Base-by-base conservation (phyloP, 169 alveolate genomes). In the Cryptosporidium canis region DNA sequence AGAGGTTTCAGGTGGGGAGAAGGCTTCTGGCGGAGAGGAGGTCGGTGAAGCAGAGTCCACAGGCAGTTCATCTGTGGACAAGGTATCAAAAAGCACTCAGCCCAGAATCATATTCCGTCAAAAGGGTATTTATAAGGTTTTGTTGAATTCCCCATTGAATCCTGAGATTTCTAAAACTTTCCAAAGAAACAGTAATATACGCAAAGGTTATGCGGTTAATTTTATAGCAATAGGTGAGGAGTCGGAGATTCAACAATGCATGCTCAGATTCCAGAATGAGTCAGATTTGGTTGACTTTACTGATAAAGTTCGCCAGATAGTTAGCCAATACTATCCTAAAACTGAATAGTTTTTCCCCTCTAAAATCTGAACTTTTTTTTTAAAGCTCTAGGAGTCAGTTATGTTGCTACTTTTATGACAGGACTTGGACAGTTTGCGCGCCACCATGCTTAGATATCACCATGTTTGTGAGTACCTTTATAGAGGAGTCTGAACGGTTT, bases 91-190 rank as follows among this genome's bases (percentile, higher is more conserved):
- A 21, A 51, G 9, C n/a, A 61, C 68, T 37, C 48, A 77, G 37
- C 87, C 87, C 16, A 55, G 87, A 77, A 77, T 77, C 3, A 77
- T 77, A 24, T 77, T 77, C 33, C 70, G 87, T 18, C 87, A 77
- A 61, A 77, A 63, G 24, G 87, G 87, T 12, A 61, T 77, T 27
- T 77, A 77, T 31, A 58, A 55, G n/a, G 87, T 77, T n/a, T 35
- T 77, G 21, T 41, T 77, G 27, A 77, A 77, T 39, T 56, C 87
- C 11, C 87, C 77, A 8, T n/a, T 77, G 37, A 77, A 41, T 77
- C 33, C 27, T 35, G 87, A 77, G 31, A 77, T 77, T 24, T 35
- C 72, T 5, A 55, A 77, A 18, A 77, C 87, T 41, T 77, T 77
- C 41, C 87, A 61, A 44, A 77, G 44, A 43, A 77, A 55, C 27